Evolutionary conservation across 345 rosid species (phyloP).

Genomic region (Hibiscus syriacus): DNA sequence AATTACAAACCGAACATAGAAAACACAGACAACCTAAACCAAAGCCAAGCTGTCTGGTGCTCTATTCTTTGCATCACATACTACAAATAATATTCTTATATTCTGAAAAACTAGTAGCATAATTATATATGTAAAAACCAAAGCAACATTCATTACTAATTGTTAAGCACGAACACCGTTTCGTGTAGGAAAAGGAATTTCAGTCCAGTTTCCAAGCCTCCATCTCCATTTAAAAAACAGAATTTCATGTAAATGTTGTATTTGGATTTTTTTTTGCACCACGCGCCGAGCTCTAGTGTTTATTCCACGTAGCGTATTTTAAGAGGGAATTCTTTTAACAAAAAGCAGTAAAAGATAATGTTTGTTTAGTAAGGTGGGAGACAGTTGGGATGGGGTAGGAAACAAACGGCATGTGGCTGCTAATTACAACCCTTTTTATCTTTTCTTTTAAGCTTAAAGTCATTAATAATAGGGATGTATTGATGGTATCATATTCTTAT

Average conservation of each 20-base stretch:
- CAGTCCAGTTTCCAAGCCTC: neutral
- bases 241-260: neutral
- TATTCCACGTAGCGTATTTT: neutral
- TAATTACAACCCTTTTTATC: too few species aligned
- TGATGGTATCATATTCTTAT: too few species aligned
- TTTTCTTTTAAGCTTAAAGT: too few species aligned
- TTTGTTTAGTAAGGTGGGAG: neutral
- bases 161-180: neutral
- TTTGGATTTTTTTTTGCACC: neutral
- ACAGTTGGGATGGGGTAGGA: neutral
- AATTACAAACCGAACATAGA: too few species aligned
- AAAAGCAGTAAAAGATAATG: neutral
- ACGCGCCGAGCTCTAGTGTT: neutral
- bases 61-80: neutral
- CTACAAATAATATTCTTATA: neutral
- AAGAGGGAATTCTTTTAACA: neutral
- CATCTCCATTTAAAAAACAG: constrained; percentile 5
- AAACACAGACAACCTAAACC: neutral
- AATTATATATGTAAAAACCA: neutral
- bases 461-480: too few species aligned
- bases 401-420: too few species aligned
- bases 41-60: neutral
- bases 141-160: neutral
- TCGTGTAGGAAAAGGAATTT: constrained; percentile 16
- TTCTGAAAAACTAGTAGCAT: neutral